Conservation (phyloP, 176 grass and related monocot genomes). For the Cenchrus fungigraminus region DNA sequence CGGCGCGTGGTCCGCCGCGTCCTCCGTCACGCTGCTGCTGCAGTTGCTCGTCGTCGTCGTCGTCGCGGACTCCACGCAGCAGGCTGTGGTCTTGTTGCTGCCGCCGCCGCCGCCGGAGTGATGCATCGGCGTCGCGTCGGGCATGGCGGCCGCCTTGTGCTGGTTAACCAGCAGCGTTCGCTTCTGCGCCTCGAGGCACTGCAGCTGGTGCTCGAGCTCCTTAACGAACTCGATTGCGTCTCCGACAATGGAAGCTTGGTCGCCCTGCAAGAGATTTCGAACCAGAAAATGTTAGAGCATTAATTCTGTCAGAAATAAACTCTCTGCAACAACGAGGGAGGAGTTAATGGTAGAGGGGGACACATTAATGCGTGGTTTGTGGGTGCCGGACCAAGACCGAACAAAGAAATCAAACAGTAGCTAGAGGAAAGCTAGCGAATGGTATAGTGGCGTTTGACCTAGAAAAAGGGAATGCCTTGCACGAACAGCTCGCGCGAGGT, state of each 20-base stretch:
- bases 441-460: conserved; percentile 1
- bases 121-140: conserved; percentile 5
- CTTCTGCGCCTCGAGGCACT: conserved; percentile 85
- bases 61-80: conserved; percentile 33
- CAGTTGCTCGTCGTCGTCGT: conserved; percentile 41
- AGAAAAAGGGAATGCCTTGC: background rate
- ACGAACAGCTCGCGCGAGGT: background rate
- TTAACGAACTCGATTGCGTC: conserved; percentile 96
- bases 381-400: conserved; percentile 28
- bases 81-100: background rate
- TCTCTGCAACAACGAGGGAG: background rate
- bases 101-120: background rate
- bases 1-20: background rate
- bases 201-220: conserved; percentile 91
- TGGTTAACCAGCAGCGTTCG: conserved; percentile 53
- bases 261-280: conserved; percentile 62
- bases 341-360: conserved; percentile 31
- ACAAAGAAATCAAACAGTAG: conserved; percentile 6
- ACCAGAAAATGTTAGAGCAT: conserved; percentile 10
- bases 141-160: background rate
- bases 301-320: conserved; percentile 18
- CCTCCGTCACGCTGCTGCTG: conserved; percentile 57
- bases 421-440: background rate
- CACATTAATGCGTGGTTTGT: conserved; percentile 48
- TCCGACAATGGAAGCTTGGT: conserved; percentile 95